A percentile compares a stretch with the other conserved stretches of the same genome.
These are phyloP conservation scores for Globisporangium spinosum DNA, from an alignment of 352 stramenopile genomes.

Conservation along the genomic window DNA sequence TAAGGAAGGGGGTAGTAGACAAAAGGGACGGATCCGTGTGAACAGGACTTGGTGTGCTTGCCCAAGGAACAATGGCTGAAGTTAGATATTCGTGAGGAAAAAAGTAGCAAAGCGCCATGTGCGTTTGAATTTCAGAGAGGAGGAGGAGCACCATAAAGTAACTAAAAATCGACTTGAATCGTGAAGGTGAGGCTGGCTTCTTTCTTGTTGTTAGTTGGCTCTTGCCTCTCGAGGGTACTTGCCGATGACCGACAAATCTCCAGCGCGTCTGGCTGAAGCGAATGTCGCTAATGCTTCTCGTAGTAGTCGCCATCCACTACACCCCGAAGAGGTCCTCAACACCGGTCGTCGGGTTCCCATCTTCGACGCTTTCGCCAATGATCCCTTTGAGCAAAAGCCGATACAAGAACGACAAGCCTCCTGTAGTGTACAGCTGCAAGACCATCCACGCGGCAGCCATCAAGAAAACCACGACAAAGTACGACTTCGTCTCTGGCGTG, in stretches of 20 bases:
- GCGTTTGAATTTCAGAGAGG: constrained; percentile 11
- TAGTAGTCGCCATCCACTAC: neutral
- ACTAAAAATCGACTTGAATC: constrained; percentile 10
- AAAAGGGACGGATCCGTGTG: neutral
- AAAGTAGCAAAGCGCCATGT: constrained; percentile 8
- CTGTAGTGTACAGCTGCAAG: constrained; percentile 64
- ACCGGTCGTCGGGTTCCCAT: neutral
- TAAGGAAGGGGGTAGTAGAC: neutral
- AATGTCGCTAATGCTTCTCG: neutral
- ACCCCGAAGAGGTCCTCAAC: constrained; percentile 18
- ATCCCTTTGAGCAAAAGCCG: neutral
- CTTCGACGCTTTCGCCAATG: neutral
- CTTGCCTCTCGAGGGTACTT: neutral
- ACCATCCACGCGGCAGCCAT: constrained; percentile 65
- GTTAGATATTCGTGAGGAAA: constrained; percentile 18
- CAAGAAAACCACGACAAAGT: constrained; percentile 52
- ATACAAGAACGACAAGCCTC: constrained; percentile 33
- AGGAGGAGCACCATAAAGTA: constrained; percentile 13
- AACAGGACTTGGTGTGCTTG: neutral
- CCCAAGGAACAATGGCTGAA: constrained; percentile 2
- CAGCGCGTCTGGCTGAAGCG: neutral
- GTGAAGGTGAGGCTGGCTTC: neutral
- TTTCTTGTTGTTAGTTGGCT: neutral
- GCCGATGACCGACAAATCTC: neutral
- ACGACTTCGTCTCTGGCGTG: constrained; percentile 29